Conservation (phyloP, 1,139 yeast genomes). For the Maudiozyma humilis region DNA sequence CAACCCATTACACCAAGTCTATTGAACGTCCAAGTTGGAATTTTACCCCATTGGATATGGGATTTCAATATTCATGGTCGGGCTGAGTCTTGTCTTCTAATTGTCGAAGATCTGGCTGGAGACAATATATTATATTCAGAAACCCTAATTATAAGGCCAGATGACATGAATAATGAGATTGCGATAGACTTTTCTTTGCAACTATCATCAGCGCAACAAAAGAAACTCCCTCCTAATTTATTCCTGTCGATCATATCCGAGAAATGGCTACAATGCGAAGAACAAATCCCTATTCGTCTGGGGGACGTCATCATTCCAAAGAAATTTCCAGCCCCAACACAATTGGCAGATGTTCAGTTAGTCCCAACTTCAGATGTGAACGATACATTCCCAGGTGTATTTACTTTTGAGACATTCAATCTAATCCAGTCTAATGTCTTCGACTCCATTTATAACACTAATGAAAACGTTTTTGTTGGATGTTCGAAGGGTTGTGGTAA, state of each 20-base stretch:
- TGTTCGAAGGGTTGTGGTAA: slow-evolving; percentile 73
- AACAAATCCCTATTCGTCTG: slow-evolving; percentile 54
- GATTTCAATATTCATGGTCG: slow-evolving; percentile 52
- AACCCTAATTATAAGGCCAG: slow-evolving; percentile 43
- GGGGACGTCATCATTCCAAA: slow-evolving; percentile 54
- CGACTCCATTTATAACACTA: slow-evolving; percentile 48
- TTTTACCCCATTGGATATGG: slow-evolving; percentile 75
- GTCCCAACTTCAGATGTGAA: slow-evolving; percentile 43
- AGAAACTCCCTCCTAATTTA: slow-evolving; percentile 66
- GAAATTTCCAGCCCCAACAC: slow-evolving; percentile 56
- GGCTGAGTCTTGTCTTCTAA: slow-evolving; percentile 55
- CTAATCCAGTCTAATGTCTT: slow-evolving; percentile 66
- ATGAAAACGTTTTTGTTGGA: slow-evolving; percentile 58
- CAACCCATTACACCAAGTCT: slow-evolving; percentile 73
- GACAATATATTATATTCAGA: slow-evolving; percentile 59
- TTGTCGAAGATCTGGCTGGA: slow-evolving; percentile 83
- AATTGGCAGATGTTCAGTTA: slow-evolving; percentile 42
- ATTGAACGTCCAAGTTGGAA: slow-evolving; percentile 55
- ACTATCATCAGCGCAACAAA: slow-evolving; percentile 31
- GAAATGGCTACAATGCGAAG: slow-evolving; percentile 74
- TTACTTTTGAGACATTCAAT: slow-evolving; percentile 51
- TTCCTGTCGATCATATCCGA: slow-evolving; percentile 70
- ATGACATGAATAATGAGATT: slow-evolving; percentile 46
- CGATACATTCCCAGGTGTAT: slow-evolving; percentile 38
- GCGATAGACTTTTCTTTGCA: slow-evolving; percentile 58